Conservation (phyloP, 345 rosid species). For the Eucalyptus marginata region DNA sequence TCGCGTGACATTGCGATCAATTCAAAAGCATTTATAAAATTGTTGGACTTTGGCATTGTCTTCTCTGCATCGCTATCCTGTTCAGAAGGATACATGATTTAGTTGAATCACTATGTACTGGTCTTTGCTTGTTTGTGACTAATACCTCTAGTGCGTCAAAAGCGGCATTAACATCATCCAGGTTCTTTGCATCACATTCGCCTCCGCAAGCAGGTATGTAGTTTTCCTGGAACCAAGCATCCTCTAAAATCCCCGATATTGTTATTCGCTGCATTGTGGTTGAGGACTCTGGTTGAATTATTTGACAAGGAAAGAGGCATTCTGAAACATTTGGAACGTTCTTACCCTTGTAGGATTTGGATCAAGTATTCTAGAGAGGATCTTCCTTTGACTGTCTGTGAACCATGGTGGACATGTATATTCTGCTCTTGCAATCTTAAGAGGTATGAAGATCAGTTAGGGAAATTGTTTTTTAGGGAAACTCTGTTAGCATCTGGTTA, state of each 20-base stretch:
- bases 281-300: neutral
- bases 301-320: neutral
- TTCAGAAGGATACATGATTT: conserved; percentile 1
- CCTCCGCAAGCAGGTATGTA: conserved; percentile 42
- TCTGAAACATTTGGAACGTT: neutral
- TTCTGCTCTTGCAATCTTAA: conserved; percentile 57
- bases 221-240: conserved; percentile 63
- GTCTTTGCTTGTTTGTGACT: neutral
- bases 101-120: neutral
- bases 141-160: conserved; percentile 48
- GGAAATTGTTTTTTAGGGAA: neutral
- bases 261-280: conserved; percentile 47
- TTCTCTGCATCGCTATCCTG: conserved; percentile 44
- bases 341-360: conserved; percentile 52
- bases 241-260: conserved; percentile 54
- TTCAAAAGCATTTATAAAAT: conserved; percentile 81
- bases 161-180: conserved; percentile 45
- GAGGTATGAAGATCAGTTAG: neutral
- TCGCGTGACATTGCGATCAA: conserved; percentile 90
- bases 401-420: conserved; percentile 55
- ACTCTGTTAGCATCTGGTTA: neutral
- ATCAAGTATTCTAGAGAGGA: conserved; percentile 57
- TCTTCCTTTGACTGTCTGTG: conserved; percentile 41
- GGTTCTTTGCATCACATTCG: conserved; percentile 15
- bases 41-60: conserved; percentile 34